Evolutionary conservation across 2,329 filamentous ascomycete species (phyloP), one percentile per base, ranked within the genome.

Genomic region (Colletotrichum caudatum): DNA sequence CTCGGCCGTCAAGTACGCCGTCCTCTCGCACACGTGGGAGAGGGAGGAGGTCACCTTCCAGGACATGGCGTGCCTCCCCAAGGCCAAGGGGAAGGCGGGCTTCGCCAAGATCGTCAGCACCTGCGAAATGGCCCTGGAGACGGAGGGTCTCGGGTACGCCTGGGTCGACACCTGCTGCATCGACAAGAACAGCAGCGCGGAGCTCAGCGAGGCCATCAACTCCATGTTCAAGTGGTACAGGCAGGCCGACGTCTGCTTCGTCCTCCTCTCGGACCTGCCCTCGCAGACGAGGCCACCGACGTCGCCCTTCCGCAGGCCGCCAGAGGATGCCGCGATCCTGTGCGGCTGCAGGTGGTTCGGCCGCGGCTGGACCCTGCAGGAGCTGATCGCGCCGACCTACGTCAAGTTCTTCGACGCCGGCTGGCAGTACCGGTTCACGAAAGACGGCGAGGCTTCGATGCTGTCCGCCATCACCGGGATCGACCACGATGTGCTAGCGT

Each of bases 151-250:
- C 6, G 29, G 60, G 12, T 75, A 77, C 61, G 66, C 72, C 14
- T 78, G 77, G 76, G 61, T 75, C 14, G 77, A 77, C 50, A 78
- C 76, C 0, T 76, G 74, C 58, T 78, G 77, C 66, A 78, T 78
- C 51, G 75, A 78, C 68, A 77, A 78, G 62, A 64, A 62, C n/a
- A 76, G 74, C 68, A 76, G 74, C 41, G 71, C 72, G 4, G 76
- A 77, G 54, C 63, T 78, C 4, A 68, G 70, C 16, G 75, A 77
- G 46, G 74, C 74, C 2, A 75, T 76, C 41, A 75, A 75, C 39
- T 74, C 73, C 16, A 62, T 75, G 74, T 76, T 66, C 26, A 14
- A 41, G 1, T 77, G 76, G 76, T 78, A 78, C 23, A 57, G 35
- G n/a, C n/a, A 69, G 0, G 53, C 76, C 1, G 26, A 61, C 2